Base-by-base conservation (phyloP, 2,329 filamentous ascomycete species). In the Gnomoniopsis smithogilvyi region DNA sequence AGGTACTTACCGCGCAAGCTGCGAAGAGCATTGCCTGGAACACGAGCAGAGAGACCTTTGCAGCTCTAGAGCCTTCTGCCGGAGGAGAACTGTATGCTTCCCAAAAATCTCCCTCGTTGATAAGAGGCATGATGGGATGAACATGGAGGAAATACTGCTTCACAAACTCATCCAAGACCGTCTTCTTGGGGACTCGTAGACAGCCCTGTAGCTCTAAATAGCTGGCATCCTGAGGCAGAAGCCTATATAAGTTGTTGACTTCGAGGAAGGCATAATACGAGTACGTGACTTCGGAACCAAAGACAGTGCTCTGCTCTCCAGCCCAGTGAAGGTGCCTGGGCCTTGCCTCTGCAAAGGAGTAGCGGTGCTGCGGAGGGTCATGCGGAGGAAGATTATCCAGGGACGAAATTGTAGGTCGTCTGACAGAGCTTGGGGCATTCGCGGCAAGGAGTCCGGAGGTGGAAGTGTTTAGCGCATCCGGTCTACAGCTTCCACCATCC, bases 91-190 rank as follows among this genome's bases (percentile, higher is more conserved):
- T 69, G 60, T 76, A 77, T 54, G 77, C 67, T 56, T 79, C 74
- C 79, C 79, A 81, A 57, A 80, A 79, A 45, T 78, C 72, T 0
- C 75, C 76, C 64, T 82, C 76, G 52, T 78, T 73, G 30, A 79
- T 62, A 22, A 79, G 65, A 0, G 77, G 77, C 33, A 78, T 66
- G 33, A 77, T 63, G 1, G 76, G 76, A 56, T 79, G 77, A n/a
- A 79, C 74, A 55, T 78, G 76, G 14, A 78, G 66, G 57, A 79
- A 79, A 62, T 78, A 79, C 51, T 79, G 74, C 63, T 76, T 73
- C 4, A 82, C 70, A 59, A 83, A 80, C 52, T 79, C 76, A 54
- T 80, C 75, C 0, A 80, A 67, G 1, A 77, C 68, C 1, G 68
- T 60, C 22, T 71, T 69, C 0, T 71, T 74, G 0, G 79, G 79